Evolutionary conservation across 2,329 filamentous ascomycete species (phyloP), one percentile per base, ranked within the genome.

Genomic region (Ceratocystis colombiana): DNA sequence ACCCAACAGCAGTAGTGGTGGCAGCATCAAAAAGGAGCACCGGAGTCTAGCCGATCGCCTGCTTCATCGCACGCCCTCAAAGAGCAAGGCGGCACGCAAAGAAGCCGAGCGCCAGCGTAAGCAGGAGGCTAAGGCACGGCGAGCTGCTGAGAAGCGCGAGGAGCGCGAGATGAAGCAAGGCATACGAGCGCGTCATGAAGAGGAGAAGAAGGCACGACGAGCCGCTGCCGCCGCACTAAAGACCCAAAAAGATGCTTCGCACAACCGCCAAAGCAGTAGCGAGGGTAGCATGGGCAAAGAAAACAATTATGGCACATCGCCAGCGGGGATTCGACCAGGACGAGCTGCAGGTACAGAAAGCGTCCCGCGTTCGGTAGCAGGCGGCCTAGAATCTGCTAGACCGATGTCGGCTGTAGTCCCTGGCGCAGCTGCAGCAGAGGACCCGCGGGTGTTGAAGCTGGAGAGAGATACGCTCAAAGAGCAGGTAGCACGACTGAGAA

Each of bases 141-240:
- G 82, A 68, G 82, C 79, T 57, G 73, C 76, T 44, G 70, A 75
- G 37, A 76, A 73, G 30, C 79, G 79, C 68, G 76, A 77, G 20
- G 74, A 75, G 10, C 81, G 82, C 44, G 78, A 78, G 67, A 74
- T 79, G 69, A 76, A 77, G 62, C 76, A 81, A 66, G 82, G 86
- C 59, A 77, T 76, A 62, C 80, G 81, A 70, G 78, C 81, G 64
- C 78, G 80, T 25, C 77, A 82, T 68, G 82, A 79, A 57, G 74
- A 77, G 46, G 70, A 75, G 30, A 76, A 86, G 37, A 84, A 87
- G 72, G 86, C 83, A 86, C 64, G 83, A 87, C 70, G 85, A 85
- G 7, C 22, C 2, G 41, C 61, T 10, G 61, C 61, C 7, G 61
- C 59, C 7, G 57, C 61, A 7, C 15, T 30, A 3, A 50, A 61